Percentiles rank a stretch among this genome's conserved stretches.
phyloP scores from a whole-genome alignment of 345 rosid species.

The Pistacia atlantica region DNA sequence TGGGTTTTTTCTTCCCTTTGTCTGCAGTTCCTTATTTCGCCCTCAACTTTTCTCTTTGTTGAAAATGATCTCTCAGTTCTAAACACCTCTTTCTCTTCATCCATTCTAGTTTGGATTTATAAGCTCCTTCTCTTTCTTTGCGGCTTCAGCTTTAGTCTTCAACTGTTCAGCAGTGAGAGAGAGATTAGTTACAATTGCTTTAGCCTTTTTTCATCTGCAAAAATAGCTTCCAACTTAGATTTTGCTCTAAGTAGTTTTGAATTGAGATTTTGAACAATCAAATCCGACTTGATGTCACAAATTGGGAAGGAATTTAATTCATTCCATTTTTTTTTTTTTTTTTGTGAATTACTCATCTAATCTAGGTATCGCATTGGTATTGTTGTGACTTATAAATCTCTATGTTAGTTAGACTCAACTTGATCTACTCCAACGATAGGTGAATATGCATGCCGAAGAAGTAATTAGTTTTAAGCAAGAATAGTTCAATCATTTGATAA shows the following conservation, averaged over 20 bases:
- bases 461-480: no score
- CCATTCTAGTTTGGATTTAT: conserved; percentile 42
- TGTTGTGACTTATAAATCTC: background rate
- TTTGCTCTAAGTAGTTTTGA: conserved; percentile 77
- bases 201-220: conserved; percentile 60
- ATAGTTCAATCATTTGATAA: no score
- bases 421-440: no score
- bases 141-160: conserved; percentile 56
- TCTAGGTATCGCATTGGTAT: background rate
- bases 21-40: conserved; percentile 48
- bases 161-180: conserved; percentile 59
- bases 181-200: conserved; percentile 48
- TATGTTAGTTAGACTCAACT: background rate
- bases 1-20: conserved; percentile 20
- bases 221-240: conserved; percentile 53
- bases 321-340: background rate
- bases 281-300: conserved; percentile 35
- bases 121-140: conserved; percentile 57
- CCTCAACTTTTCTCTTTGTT: conserved; percentile 50
- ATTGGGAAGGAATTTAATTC: background rate
- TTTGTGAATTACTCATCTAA: background rate
- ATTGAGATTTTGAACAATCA: conserved; percentile 52
- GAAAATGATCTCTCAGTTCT: conserved; percentile 54
- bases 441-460: no score
- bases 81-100: conserved; percentile 53